Base-by-base conservation (phyloP, 2,329 filamentous ascomycete species). In the Colletotrichum gigasporum region DNA sequence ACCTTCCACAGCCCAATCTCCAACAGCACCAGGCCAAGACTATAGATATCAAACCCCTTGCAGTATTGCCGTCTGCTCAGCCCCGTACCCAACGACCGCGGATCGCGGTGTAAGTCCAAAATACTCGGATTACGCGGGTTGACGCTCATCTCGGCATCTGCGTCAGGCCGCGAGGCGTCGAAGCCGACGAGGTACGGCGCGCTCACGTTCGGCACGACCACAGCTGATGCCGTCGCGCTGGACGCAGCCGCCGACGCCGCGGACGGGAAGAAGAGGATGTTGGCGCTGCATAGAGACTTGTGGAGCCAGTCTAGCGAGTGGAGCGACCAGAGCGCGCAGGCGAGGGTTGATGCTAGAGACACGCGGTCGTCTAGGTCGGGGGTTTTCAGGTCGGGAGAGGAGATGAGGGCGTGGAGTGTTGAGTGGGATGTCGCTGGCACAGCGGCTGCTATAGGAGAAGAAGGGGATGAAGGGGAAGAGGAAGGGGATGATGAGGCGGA, bases 271-370 rank as follows among this genome's bases (percentile, higher is more conserved):
- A 87, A 85, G 10, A 87, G 70, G 28, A 87, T 77, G 69, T 85
- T 87, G 57, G 83, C 75, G 61, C 80, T 82, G 11, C 84, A 81
- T 5, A 87, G 75, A n/a, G 83, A 84, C 67, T 87, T 87, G 75
- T 87, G 83, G 39, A 86, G 77, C 83, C 83, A 85, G 70, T 84
- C 83, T 35, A 85, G 78, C 1, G 82, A 82, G 69, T 85, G 83
- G n/a, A 85, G 78, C 14, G 80, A 81, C 76, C 80, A 82, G 9
- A 83, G 70, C 2, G 81, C 78, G 16, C 82, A 74, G 26, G 79
- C 78, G 18, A 84, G 75, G 3, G 73, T 80, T 24, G 75, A 71
- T 3, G 81, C 82, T 2, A 83, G 76, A 18, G 68, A 71, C 44
- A 83, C 75, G 14, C 80, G 75, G 58, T 79, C 78, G 55, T 78